Evolutionary conservation across 345 rosid genomes (phyloP).

Genomic region (Sisymbrium altissimum): DNA sequence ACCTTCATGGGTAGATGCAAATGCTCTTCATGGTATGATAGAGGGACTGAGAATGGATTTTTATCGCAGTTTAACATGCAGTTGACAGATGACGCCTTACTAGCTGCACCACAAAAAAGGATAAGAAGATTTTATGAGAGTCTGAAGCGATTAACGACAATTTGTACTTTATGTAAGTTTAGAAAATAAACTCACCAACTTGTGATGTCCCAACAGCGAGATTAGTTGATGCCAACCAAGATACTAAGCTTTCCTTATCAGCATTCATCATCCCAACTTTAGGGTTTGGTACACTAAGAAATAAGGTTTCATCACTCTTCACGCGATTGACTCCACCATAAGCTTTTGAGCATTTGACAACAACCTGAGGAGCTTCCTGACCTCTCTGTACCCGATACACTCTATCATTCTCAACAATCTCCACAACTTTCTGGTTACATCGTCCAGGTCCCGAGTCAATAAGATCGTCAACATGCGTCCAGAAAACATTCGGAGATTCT

Average conservation of each 20-base stretch:
- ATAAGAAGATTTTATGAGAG: neutral
- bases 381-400: slow-evolving; percentile 79
- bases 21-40: slow-evolving; percentile 39
- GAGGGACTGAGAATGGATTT: slow-evolving; percentile 36
- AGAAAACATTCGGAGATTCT: slow-evolving; percentile 73
- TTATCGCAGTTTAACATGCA: slow-evolving; percentile 69
- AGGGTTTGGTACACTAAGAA: slow-evolving; percentile 23
- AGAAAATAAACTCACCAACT: slow-evolving; percentile 39
- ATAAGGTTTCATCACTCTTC: slow-evolving; percentile 19
- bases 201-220: slow-evolving; percentile 49
- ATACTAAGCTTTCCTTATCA: slow-evolving; percentile 38
- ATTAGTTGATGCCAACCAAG: slow-evolving; percentile 73
- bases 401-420: slow-evolving; percentile 78
- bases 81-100: slow-evolving; percentile 38
- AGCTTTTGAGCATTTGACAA: slow-evolving; percentile 38
- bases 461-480: slow-evolving; percentile 68
- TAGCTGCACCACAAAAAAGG: slow-evolving; percentile 44
- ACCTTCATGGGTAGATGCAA: slow-evolving; percentile 83
- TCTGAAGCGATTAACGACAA: neutral
- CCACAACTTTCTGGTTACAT: slow-evolving; percentile 85
- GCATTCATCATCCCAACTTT: slow-evolving; percentile 16
- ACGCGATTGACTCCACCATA: neutral
- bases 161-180: neutral
- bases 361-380: slow-evolving; percentile 61
- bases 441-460: slow-evolving; percentile 66